These are phyloP conservation scores for Tuber melanosporum DNA, from an alignment of 495 filamentous ascomycete genomes.

Conservation along the genomic window DNA sequence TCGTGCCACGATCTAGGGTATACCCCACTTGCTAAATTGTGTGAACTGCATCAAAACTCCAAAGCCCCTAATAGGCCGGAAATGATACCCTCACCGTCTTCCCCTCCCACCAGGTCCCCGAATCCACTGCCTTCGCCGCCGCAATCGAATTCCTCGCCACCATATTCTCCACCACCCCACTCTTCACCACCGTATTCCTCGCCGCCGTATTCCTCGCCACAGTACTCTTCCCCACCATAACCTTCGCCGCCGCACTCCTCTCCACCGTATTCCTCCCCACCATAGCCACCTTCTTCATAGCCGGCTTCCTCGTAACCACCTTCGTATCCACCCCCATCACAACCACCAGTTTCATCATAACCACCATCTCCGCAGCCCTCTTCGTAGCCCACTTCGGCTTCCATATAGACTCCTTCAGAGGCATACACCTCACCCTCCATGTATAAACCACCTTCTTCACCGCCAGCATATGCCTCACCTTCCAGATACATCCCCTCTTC, in stretches of 20 bases:
- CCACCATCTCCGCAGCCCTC: neutral
- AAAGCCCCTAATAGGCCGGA: neutral
- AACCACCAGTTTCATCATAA: neutral
- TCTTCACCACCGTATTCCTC: conserved; percentile 16
- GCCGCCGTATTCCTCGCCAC: conserved; percentile 8
- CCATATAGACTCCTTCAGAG: neutral
- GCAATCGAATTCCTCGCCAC: conserved; percentile 3
- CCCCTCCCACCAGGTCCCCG: neutral
- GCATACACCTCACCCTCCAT: neutral
- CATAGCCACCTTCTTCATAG: conserved; percentile 13
- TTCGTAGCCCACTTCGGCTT: neutral
- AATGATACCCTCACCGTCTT: neutral
- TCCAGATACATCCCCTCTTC: conserved; percentile 9
- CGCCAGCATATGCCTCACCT: neutral
- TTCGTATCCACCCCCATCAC: conserved; percentile 4
- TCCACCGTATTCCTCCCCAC: conserved; percentile 11
- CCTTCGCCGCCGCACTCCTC: neutral
- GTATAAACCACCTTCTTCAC: conserved; percentile 4
- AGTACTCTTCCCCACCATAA: conserved; percentile 15
- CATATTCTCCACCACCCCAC: neutral
- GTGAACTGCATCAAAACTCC: neutral
- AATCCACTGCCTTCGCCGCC: conserved; percentile 15
- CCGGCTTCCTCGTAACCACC: conserved; percentile 14
- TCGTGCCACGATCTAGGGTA: neutral
- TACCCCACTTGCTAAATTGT: neutral